Base-by-base conservation (phyloP, 371 early-diverging fungal species). In the Entomophthora muscae region DNA sequence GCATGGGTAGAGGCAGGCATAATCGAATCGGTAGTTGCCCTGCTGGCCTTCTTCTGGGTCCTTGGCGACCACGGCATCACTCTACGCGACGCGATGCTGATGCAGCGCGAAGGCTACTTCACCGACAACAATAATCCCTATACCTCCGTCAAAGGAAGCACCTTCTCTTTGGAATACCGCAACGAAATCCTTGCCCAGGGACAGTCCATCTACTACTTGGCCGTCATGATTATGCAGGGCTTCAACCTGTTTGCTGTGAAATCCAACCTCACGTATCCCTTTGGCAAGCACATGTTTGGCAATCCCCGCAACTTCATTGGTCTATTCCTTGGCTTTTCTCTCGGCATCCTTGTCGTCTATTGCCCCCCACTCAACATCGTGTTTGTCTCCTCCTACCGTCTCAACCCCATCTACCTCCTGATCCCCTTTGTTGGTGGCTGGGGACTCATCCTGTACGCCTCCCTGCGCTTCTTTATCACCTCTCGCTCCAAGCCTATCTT, bases 241-340 rank as follows among this genome's bases (percentile, higher is more conserved):
- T 93, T 90, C 80, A 97, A 95, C 74, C 70, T 91, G 75, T 92
- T 95, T 70, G 84, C 89, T 28, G 89, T 91, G 76, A 96, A 96
- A 77, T 80, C 85, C 53, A 74, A 84, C 10, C 76, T 83, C 65
- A 73, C 80, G 1, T 69, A 85, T 58, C 91, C 94, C 28, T 85
- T 84, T 65, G 89, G 92, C n/a, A 69, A 67, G 57, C 86, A 83
- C 73, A 85, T 91, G 83, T 83, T 93, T 72, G 71, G 79, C 51
- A 95, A 95, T 80, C 65, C 66, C 32, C 69, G 69, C 5, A 84
- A 81, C 17, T 93, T 86, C 70, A 55, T 70, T 63, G 83, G 88
- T 51, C 68, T 90, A 52, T 26, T 76, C 53, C 71, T 70, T 30
- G 93, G 90, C 27, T 71, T 70, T 27, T 69, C 69, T n/a, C 73